phyloP scores from a whole-genome alignment of 257 asterid species.

The Primulina huaijiensis region DNA sequence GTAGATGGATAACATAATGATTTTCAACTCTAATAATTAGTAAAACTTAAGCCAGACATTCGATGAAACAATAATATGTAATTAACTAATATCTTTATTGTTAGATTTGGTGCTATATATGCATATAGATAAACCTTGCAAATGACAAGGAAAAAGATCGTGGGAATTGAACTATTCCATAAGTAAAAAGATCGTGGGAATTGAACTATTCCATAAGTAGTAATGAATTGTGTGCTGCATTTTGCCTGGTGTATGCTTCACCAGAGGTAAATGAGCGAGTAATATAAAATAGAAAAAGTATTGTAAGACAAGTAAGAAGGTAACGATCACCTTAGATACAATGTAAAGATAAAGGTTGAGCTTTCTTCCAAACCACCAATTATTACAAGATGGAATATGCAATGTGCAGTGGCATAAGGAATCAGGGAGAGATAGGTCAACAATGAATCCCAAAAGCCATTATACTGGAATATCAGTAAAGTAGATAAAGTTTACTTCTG shows the following conservation, averaged over 20 bases:
- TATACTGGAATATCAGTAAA: conserved; percentile 27
- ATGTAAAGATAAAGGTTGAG: conserved; percentile 26
- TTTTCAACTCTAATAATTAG: too few species aligned
- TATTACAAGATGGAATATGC: conserved; percentile 24
- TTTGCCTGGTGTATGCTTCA: not conserved
- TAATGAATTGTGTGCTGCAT: not conserved
- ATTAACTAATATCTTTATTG: not conserved
- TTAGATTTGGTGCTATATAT: not conserved
- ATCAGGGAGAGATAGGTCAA: conserved; percentile 21
- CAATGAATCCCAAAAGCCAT: conserved; percentile 28
- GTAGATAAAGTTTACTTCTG: conserved; percentile 11
- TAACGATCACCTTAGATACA: conserved; percentile 25
- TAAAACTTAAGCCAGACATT: too few species aligned
- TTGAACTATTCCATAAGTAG: not conserved
- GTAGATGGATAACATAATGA: not conserved
- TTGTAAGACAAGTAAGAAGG: conserved; percentile 31
- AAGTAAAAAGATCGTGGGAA: not conserved
- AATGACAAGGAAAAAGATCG: not conserved
- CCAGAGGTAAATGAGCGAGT: not conserved
- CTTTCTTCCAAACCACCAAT: conserved; percentile 30
- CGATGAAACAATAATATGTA: too few species aligned
- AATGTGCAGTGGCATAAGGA: conserved; percentile 18
- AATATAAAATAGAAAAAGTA: conserved; percentile 12
- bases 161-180: not conserved
- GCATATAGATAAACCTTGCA: not conserved